Conservation (phyloP, 2,329 filamentous ascomycete genomes). For the Didymosphaeria variabile region DNA sequence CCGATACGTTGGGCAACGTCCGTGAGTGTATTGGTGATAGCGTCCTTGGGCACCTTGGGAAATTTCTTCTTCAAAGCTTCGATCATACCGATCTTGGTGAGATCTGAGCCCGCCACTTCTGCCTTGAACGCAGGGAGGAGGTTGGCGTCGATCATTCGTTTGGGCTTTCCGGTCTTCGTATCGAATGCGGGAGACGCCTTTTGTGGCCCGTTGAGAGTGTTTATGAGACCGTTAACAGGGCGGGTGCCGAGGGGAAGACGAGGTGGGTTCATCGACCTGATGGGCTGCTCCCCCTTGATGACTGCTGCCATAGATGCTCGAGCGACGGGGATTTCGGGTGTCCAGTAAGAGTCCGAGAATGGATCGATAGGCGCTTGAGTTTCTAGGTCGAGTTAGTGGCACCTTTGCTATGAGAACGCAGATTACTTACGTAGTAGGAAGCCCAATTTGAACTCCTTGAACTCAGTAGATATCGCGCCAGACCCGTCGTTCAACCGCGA, state of each 20-base stretch:
- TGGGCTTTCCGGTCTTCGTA: conserved; percentile 50
- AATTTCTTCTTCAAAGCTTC: conserved; percentile 81
- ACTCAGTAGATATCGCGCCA: conserved; percentile 57
- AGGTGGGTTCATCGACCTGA: conserved; percentile 50
- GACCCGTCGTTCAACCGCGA: conserved; percentile 57
- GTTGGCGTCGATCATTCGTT: conserved; percentile 64
- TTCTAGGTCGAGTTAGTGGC: conserved; percentile 44
- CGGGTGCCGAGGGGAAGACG: conserved; percentile 54
- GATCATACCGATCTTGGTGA: conserved; percentile 77
- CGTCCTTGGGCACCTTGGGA: conserved; percentile 72
- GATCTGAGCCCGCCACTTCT: conserved; percentile 73
- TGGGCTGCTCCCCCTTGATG: conserved; percentile 26
- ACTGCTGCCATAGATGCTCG: conserved; percentile 18
- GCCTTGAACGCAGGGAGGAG: conserved; percentile 73
- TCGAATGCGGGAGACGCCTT: conserved; percentile 28
- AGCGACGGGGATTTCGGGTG: conserved; percentile 36
- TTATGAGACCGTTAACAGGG: conserved; percentile 46
- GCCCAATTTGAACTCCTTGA: conserved; percentile 74
- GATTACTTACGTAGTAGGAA: conserved; percentile 71
- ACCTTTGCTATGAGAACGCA: neutral
- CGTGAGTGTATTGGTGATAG: conserved; percentile 76
- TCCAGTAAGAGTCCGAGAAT: conserved; percentile 85
- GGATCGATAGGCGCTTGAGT: conserved; percentile 75
- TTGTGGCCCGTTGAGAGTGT: conserved; percentile 37
- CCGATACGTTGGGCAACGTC: conserved; percentile 70